phyloP scores from a whole-genome alignment of 805 yeast species.

The Candida orba region DNA sequence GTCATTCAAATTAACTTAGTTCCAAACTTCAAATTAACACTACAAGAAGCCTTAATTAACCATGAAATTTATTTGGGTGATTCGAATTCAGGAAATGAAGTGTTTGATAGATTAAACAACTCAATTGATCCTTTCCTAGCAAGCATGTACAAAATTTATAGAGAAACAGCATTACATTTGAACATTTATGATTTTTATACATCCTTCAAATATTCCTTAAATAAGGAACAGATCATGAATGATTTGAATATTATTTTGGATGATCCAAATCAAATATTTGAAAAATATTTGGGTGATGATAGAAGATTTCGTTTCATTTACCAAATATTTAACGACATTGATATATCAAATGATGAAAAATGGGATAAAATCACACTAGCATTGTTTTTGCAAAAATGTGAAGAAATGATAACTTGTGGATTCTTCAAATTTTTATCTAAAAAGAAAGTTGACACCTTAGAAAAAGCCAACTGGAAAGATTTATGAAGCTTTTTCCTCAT shows the following conservation, averaged over 20 bases:
- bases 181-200: constrained; percentile 62
- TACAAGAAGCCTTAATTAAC: constrained; percentile 35
- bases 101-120: constrained; percentile 25
- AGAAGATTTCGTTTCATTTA: constrained; percentile 23
- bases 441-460: constrained; percentile 57
- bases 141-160: constrained; percentile 57
- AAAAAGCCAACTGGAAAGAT: constrained; percentile 67
- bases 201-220: constrained; percentile 51
- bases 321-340: constrained; percentile 23
- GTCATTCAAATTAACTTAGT: constrained; percentile 31
- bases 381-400: constrained; percentile 69
- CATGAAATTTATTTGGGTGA: constrained; percentile 27
- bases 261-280: constrained; percentile 13
- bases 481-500: constrained; percentile 27
- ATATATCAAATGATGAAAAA: constrained; percentile 26
- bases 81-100: constrained; percentile 11
- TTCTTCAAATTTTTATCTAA: constrained; percentile 44
- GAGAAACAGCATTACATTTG: constrained; percentile 69
- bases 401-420: constrained; percentile 66
- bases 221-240: constrained; percentile 22
- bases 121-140: constrained; percentile 45
- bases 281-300: constrained; percentile 18
- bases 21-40: constrained; percentile 36
- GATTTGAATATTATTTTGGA: constrained; percentile 20
- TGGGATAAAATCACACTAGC: constrained; percentile 64